Evolutionary conservation across 1,284 basidiomycete genomes (phyloP).

Genomic region (Sporisorium reilianum): DNA sequence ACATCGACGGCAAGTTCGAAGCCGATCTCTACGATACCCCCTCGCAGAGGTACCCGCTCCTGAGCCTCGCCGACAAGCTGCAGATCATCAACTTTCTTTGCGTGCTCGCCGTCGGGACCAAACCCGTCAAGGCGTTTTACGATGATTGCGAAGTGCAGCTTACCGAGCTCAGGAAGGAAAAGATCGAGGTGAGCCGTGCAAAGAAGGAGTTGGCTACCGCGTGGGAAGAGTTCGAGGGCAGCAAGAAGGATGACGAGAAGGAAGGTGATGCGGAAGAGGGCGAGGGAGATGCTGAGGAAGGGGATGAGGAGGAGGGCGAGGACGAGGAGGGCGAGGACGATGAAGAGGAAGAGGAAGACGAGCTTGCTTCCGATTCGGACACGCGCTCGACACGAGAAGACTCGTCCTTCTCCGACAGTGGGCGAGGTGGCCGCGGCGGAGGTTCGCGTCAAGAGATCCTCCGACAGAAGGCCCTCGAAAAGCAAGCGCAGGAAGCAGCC

Average conservation of each 20-base stretch:
- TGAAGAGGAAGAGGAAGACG: slow-evolving; percentile 55
- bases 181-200: slow-evolving; percentile 89
- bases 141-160: slow-evolving; percentile 88
- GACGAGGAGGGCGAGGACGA: slow-evolving; percentile 46
- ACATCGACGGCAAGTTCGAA: slow-evolving; percentile 49
- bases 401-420: slow-evolving; percentile 43
- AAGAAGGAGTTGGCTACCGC: slow-evolving; percentile 84
- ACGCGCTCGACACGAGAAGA: slow-evolving; percentile 49
- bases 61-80: slow-evolving; percentile 83
- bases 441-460: slow-evolving; percentile 60
- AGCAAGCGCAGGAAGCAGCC: slow-evolving; percentile 55
- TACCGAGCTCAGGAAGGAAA: slow-evolving; percentile 92
- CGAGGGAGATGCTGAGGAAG: slow-evolving; percentile 17
- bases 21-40: slow-evolving; percentile 61
- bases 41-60: slow-evolving; percentile 76
- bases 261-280: slow-evolving; percentile 6
- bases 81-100: slow-evolving; percentile 87
- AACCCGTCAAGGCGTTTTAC: slow-evolving; percentile 85
- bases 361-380: slow-evolving; percentile 46
- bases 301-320: slow-evolving; percentile 1
- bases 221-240: slow-evolving; percentile 76
- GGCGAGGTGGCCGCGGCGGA: slow-evolving; percentile 6
- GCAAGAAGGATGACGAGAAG: slow-evolving; percentile 43
- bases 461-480: slow-evolving; percentile 62
- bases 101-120: slow-evolving; percentile 89